A percentile compares a stretch with the other conserved stretches of the same genome.
Conservation (phyloP, 208 protist genomes). For the Trypanosoma rangeli region DNA sequence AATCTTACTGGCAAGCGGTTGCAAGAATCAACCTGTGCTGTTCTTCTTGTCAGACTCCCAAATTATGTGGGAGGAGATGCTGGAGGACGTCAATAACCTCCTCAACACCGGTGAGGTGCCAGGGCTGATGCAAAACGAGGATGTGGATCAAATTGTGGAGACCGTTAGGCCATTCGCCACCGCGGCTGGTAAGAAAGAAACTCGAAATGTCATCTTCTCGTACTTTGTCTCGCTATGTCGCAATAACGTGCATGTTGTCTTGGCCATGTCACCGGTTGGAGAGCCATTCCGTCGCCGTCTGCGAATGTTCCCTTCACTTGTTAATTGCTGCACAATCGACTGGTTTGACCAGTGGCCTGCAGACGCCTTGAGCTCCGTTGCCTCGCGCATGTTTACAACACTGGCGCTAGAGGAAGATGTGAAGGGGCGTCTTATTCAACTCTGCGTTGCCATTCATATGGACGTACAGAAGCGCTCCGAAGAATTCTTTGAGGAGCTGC, state of each 20-base stretch:
- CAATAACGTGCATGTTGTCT: conserved; percentile 95
- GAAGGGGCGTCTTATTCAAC: conserved; percentile 68
- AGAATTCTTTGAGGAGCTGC: conserved; percentile 94
- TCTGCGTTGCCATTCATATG: conserved; percentile 93
- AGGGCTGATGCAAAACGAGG: conserved; percentile 95
- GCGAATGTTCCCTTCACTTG: conserved; percentile 97
- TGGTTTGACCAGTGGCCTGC: conserved; percentile 97
- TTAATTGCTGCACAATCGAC: conserved; percentile 98
- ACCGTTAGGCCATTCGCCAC: conserved; percentile 77
- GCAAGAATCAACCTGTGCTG: conserved; percentile 83
- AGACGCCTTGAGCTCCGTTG: conserved; percentile 92
- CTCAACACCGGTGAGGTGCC: conserved; percentile 98
- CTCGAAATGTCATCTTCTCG: conserved; percentile 89
- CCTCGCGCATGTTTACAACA: conserved; percentile 67
- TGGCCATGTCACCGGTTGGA: conserved; percentile 96
- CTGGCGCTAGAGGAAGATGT: conserved; percentile 57
- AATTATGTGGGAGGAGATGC: conserved; percentile 94
- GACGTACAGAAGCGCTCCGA: conserved; percentile 83
- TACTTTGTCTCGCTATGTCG: conserved; percentile 95
- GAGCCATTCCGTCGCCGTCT: conserved; percentile 94
- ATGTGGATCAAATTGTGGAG: conserved; percentile 95
- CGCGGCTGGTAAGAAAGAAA: conserved; percentile 92
- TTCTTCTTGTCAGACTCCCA: conserved; percentile 97
- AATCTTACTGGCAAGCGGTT: conserved; percentile 86
- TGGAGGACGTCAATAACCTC: conserved; percentile 98